Evolutionary conservation across 495 filamentous ascomycete genomes (phyloP).

Genomic region (Aspergillus campestris): DNA sequence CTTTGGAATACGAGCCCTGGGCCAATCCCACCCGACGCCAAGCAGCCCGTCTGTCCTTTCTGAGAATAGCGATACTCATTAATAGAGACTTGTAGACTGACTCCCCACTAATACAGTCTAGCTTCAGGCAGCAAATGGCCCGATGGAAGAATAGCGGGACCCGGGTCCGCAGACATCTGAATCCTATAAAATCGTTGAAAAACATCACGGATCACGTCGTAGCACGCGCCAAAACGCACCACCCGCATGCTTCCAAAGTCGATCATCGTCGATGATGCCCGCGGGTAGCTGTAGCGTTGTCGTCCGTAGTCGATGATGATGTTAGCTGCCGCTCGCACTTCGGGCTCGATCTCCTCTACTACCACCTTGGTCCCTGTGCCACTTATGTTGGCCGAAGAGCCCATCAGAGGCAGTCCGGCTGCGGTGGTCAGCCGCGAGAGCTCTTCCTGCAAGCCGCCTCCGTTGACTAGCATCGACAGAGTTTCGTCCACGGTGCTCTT

Average conservation of each 20-base stretch:
- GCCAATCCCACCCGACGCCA: too few relatives aligned
- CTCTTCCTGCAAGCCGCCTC: slow-evolving; percentile 17
- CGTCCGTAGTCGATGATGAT: slow-evolving; percentile 25
- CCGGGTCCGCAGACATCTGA: slow-evolving; percentile 16
- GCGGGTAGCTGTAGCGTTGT: slow-evolving; percentile 14
- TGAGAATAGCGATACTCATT: too few relatives aligned
- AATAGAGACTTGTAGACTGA: too few relatives aligned
- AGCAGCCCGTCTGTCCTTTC: too few relatives aligned
- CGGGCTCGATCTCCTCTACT: slow-evolving; percentile 24
- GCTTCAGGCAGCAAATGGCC: slow-evolving; percentile 2
- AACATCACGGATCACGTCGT: slow-evolving; percentile 22
- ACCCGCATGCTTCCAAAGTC: slow-evolving; percentile 18
- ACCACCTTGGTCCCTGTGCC: slow-evolving; percentile 18
- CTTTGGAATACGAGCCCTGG: too few relatives aligned
- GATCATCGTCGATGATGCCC: slow-evolving; percentile 25
- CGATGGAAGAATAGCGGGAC: slow-evolving; percentile 7
- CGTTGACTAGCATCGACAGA: slow-evolving; percentile 21
- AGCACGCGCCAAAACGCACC: slow-evolving; percentile 27
- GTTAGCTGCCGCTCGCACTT: slow-evolving; percentile 16
- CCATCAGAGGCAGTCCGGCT: slow-evolving; percentile 12
- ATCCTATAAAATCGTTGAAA: slow-evolving; percentile 16
- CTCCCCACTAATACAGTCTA: too few relatives aligned
- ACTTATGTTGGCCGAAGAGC: slow-evolving; percentile 22
- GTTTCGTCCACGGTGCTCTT: slow-evolving; percentile 13
- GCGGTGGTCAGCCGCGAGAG: slow-evolving; percentile 10